Percentiles rank a stretch among this genome's conserved stretches.
Evolutionary conservation across 1,139 yeast species (phyloP).

Genomic region (Scheffersomyces lignicola): DNA sequence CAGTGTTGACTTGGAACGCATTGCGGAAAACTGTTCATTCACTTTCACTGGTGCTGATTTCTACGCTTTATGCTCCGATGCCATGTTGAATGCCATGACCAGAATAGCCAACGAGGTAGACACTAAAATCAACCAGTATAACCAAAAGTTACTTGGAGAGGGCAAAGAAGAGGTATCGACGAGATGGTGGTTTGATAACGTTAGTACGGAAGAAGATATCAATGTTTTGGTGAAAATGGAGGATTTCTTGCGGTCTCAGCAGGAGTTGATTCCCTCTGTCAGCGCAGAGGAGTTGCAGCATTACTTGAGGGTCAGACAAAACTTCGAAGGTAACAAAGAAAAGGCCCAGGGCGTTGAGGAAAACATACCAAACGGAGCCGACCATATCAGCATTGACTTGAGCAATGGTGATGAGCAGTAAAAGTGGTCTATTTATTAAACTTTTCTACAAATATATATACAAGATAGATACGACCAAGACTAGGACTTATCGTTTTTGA

Average conservation of each 20-base stretch:
- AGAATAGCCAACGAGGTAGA: conserved; percentile 81
- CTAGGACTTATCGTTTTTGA: conserved; percentile 15
- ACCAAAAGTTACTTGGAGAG: conserved; percentile 26
- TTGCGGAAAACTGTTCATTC: conserved; percentile 77
- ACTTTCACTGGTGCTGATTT: conserved; percentile 97
- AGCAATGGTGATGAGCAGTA: neutral
- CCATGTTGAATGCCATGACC: conserved; percentile 94
- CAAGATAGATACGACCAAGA: neutral
- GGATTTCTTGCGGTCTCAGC: conserved; percentile 76
- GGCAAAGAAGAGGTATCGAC: conserved; percentile 52
- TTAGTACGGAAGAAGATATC: conserved; percentile 66
- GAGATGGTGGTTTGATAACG: conserved; percentile 90
- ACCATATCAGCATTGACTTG: neutral
- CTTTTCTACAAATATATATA: neutral
- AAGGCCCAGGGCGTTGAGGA: conserved; percentile 19
- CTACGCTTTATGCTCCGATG: conserved; percentile 91
- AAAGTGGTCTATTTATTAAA: neutral
- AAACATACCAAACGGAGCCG: conserved; percentile 6
- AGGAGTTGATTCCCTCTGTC: conserved; percentile 78
- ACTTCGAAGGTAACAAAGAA: conserved; percentile 64
- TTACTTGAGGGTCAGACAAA: conserved; percentile 71
- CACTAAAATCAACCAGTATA: conserved; percentile 55
- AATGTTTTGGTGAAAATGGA: conserved; percentile 65
- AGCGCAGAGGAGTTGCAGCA: conserved; percentile 85
- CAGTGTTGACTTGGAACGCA: conserved; percentile 56